phyloP scores from a whole-genome alignment of 345 rosid species.

The Capsella bursapastoris region DNA sequence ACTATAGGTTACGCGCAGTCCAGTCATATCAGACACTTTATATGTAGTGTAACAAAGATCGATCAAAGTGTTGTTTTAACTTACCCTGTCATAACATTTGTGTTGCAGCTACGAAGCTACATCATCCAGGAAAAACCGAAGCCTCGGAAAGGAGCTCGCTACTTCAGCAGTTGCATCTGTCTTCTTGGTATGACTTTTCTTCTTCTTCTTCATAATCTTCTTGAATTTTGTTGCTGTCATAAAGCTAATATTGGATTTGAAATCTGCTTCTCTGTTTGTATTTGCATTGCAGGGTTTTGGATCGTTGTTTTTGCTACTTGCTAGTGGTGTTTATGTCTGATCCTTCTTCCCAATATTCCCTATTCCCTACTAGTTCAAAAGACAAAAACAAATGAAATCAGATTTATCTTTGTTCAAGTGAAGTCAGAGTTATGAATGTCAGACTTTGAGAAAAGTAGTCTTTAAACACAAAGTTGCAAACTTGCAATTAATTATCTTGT shows the following conservation, averaged over 20 bases:
- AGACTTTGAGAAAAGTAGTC: conserved; percentile 18
- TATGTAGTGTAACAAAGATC: neutral
- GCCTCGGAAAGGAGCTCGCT: conserved; percentile 71
- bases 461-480: conserved; percentile 15
- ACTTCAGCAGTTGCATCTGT: conserved; percentile 80
- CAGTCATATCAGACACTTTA: neutral
- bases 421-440: conserved; percentile 28
- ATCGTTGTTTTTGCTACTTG: conserved; percentile 85
- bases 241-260: neutral
- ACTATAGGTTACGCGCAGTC: neutral
- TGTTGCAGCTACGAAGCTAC: conserved; percentile 85
- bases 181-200: conserved; percentile 62
- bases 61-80: conserved; percentile 7
- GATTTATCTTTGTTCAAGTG: neutral
- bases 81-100: neutral
- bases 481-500: conserved; percentile 11
- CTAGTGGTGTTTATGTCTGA: conserved; percentile 88
- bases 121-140: conserved; percentile 71
- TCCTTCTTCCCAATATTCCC: conserved; percentile 19
- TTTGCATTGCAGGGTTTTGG: conserved; percentile 82
- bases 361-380: conserved; percentile 15
- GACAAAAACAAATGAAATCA: neutral
- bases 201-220: neutral
- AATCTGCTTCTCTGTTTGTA: neutral
- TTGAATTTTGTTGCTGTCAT: conserved; percentile 6